phyloP scores from a whole-genome alignment of 2,329 filamentous ascomycete species.

The Fusarium nelsonii region DNA sequence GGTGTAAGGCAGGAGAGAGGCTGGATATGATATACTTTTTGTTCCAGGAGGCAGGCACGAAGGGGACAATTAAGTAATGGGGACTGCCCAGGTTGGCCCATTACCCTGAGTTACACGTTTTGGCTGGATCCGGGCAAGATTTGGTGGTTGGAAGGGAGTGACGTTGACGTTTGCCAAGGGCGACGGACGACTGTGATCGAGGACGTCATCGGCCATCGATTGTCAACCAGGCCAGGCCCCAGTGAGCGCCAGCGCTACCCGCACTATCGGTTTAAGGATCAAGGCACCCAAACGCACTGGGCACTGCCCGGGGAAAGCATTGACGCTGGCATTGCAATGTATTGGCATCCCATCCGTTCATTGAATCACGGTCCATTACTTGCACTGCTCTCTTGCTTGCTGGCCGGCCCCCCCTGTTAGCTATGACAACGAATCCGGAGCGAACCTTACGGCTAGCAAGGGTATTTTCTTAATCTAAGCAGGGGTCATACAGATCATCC shows the following conservation, averaged over 20 bases:
- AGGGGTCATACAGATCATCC: constrained; percentile 33
- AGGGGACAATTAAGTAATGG: constrained; percentile 18
- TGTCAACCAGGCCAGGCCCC: constrained; percentile 7
- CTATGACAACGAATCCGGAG: constrained; percentile 29
- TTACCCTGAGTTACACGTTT: constrained; percentile 26
- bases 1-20: constrained; percentile 21
- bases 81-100: neutral
- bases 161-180: constrained; percentile 55
- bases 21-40: constrained; percentile 49
- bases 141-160: constrained; percentile 44
- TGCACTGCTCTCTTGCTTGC: constrained; percentile 9
- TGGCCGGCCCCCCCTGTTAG: constrained; percentile 16
- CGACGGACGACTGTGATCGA: constrained; percentile 45
- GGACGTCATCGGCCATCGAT: constrained; percentile 51
- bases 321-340: constrained; percentile 1
- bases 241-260: constrained; percentile 17
- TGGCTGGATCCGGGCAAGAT: constrained; percentile 42
- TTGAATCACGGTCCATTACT: constrained; percentile 24
- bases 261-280: constrained; percentile 23
- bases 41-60: constrained; percentile 24
- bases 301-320: neutral
- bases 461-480: constrained; percentile 12
- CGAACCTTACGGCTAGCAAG: constrained; percentile 36
- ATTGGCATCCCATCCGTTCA: constrained; percentile 9
- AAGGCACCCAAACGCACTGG: constrained; percentile 17